A percentile compares a stretch with the other conserved stretches of the same genome.
Conservation (phyloP, 306 rosid species). For the Cucumis hystrix region DNA sequence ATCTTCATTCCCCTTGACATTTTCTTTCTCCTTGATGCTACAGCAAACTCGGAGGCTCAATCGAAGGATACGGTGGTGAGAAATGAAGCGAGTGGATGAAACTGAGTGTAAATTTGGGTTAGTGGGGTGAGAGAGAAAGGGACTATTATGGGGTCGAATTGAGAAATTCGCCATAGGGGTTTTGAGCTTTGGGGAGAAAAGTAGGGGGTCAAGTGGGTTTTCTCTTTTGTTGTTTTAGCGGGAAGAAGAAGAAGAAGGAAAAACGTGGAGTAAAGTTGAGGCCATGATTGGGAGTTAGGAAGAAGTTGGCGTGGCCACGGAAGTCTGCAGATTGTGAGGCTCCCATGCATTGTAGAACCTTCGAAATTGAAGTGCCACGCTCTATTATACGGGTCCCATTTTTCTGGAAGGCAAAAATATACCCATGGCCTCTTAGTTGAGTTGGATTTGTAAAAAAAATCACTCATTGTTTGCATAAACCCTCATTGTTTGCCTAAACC, state of each 20-base stretch:
- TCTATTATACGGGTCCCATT: neutral
- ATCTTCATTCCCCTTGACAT: slow-evolving; percentile 18
- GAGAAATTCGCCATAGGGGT: slow-evolving; percentile 43
- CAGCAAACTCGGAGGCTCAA: slow-evolving; percentile 22
- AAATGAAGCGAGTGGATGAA: slow-evolving; percentile 22
- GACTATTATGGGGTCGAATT: slow-evolving; percentile 20
- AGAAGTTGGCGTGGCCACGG: neutral
- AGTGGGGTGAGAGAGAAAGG: slow-evolving; percentile 14
- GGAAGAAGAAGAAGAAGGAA: neutral
- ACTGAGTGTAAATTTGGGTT: slow-evolving; percentile 8
- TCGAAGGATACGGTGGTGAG: slow-evolving; percentile 15
- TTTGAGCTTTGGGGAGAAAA: neutral
- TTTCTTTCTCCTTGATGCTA: slow-evolving; percentile 29
- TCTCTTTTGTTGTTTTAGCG: neutral
- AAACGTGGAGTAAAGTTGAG: neutral
- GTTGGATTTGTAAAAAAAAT: too few relatives aligned
- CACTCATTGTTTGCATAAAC: too few relatives aligned
- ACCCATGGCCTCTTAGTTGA: too few relatives aligned
- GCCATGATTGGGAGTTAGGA: neutral
- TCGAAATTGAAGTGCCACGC: neutral
- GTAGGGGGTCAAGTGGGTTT: neutral
- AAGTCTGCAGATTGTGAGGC: neutral
- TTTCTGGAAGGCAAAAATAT: too few relatives aligned
- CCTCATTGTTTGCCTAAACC: too few relatives aligned
- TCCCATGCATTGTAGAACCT: neutral